phyloP scores from a whole-genome alignment of 257 asterid genomes.

The Solanum ahanhuiri region DNA sequence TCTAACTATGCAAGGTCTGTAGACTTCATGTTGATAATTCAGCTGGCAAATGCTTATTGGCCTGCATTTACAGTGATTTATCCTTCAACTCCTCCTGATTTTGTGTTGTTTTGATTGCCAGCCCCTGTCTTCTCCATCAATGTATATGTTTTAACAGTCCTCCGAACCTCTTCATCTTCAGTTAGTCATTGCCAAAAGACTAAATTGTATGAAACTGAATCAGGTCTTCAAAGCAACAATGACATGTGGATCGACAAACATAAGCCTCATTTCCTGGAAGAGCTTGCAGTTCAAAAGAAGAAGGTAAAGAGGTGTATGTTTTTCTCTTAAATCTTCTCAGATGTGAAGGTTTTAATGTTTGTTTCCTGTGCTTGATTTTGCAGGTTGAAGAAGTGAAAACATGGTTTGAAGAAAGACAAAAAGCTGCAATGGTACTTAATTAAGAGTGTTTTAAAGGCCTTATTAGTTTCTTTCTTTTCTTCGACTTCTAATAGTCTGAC shows the following conservation, averaged over 20 bases:
- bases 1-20: neutral
- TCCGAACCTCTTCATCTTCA: neutral
- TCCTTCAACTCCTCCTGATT: neutral
- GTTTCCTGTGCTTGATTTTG: conserved; percentile 16
- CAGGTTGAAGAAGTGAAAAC: conserved; percentile 86
- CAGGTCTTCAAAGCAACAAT: conserved; percentile 37
- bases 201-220: conserved; percentile 1
- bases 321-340: neutral
- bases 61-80: neutral
- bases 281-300: conserved; percentile 88
- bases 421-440: conserved; percentile 31
- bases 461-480: neutral
- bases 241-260: conserved; percentile 73
- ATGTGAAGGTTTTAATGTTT: neutral
- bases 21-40: neutral
- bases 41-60: neutral
- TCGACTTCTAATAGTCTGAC: neutral
- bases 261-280: conserved; percentile 61
- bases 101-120: neutral
- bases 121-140: neutral
- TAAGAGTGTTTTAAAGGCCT: neutral
- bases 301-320: conserved; percentile 35
- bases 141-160: neutral
- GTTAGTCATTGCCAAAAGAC: neutral
- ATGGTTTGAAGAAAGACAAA: conserved; percentile 72